Percentiles rank a stretch among this genome's conserved stretches.
These are phyloP conservation scores for Microcera coccophila DNA, from an alignment of 2,329 filamentous ascomycete species.

Conservation along the genomic window DNA sequence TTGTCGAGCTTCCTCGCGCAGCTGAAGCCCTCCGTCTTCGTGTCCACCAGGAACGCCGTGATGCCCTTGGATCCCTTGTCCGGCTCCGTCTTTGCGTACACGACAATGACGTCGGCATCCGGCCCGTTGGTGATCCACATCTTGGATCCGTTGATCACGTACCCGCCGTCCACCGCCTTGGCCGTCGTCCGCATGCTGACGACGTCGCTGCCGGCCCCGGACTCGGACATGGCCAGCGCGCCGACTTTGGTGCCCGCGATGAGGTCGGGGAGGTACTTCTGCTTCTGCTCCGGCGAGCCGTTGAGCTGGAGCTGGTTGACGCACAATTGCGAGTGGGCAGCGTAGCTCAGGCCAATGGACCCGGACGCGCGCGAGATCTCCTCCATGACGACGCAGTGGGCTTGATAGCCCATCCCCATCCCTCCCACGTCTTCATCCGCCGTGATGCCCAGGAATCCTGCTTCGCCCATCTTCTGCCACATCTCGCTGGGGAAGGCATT, in stretches of 20 bases:
- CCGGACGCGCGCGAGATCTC: constrained; percentile 84
- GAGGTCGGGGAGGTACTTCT: constrained; percentile 72
- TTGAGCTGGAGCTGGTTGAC: constrained; percentile 96
- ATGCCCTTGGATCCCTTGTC: constrained; percentile 81
- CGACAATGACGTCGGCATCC: constrained; percentile 85
- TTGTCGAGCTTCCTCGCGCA: constrained; percentile 93
- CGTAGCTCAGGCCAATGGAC: constrained; percentile 85
- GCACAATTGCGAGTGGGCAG: constrained; percentile 92
- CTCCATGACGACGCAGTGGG: constrained; percentile 93
- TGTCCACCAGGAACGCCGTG: constrained; percentile 87
- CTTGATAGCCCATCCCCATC: constrained; percentile 89
- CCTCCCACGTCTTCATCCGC: constrained; percentile 91
- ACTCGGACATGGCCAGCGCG: constrained; percentile 91
- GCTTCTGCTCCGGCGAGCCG: constrained; percentile 73
- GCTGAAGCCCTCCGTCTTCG: constrained; percentile 68
- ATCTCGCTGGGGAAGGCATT: constrained; percentile 88
- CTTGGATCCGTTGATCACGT: constrained; percentile 82
- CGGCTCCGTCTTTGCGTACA: constrained; percentile 94
- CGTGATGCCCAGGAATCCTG: constrained; percentile 87
- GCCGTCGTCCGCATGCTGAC: constrained; percentile 92
- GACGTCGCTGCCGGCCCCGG: constrained; percentile 86
- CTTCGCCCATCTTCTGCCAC: constrained; percentile 91
- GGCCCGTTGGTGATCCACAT: constrained; percentile 99
- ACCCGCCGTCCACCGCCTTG: constrained; percentile 77
- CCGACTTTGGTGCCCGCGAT: constrained; percentile 79